Evolutionary conservation across 1,284 basidiomycete genomes (phyloP).

Genomic region (Cutaneotrichosporon sp.): DNA sequence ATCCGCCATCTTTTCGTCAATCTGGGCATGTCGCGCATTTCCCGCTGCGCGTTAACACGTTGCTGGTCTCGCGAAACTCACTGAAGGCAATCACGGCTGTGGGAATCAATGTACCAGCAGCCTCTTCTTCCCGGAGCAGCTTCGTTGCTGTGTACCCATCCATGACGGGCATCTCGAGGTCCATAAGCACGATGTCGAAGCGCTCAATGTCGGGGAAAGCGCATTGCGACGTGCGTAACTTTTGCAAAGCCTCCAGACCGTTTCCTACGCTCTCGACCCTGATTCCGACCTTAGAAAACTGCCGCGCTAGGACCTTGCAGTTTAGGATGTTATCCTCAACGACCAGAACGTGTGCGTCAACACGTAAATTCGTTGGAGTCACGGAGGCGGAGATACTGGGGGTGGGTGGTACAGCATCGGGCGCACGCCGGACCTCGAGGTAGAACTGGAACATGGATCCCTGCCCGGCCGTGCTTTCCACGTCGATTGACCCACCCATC

Average conservation of each 20-base stretch:
- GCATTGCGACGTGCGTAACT: constrained; percentile 18
- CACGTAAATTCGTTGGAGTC: not conserved
- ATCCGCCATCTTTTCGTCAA: constrained; percentile 25
- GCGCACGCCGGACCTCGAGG: constrained; percentile 11
- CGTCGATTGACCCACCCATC: constrained; percentile 31
- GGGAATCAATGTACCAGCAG: not conserved
- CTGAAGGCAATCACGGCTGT: constrained; percentile 15
- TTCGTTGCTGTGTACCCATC: constrained; percentile 18
- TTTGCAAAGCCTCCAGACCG: constrained; percentile 48
- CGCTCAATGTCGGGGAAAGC: not conserved
- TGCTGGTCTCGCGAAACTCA: too few species aligned
- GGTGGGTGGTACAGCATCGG: not conserved
- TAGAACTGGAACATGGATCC: constrained; percentile 48
- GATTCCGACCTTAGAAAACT: constrained; percentile 15
- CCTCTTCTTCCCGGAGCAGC: constrained; percentile 15
- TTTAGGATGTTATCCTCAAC: constrained; percentile 44
- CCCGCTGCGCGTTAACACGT: constrained; percentile 11
- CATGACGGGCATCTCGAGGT: constrained; percentile 46
- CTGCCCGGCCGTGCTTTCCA: constrained; percentile 19
- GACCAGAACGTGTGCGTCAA: constrained; percentile 23
- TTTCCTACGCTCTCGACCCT: constrained; percentile 33
- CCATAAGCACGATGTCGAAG: constrained; percentile 46
- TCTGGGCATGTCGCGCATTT: constrained; percentile 18
- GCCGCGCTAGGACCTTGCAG: constrained; percentile 25
- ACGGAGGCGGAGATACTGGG: not conserved